phyloP scores from a whole-genome alignment of 495 filamentous ascomycete species.

The Daldinia decipiens region DNA sequence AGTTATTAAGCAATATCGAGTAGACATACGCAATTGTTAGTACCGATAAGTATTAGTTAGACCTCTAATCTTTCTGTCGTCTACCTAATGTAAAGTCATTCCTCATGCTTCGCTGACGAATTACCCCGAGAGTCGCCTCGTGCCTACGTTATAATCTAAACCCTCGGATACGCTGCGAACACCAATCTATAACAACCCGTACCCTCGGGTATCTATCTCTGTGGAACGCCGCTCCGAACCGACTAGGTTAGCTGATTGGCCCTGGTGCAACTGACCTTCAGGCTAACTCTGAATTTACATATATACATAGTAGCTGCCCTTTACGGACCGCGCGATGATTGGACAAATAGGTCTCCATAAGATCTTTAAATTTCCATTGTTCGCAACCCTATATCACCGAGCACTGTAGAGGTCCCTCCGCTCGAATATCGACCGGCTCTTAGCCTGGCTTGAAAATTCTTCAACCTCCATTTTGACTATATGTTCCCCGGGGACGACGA shows the following conservation, averaged over 20 bases:
- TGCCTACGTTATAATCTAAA: neutral
- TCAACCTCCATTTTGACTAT: conserved; percentile 91
- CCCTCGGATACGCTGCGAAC: neutral
- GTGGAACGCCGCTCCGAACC: neutral
- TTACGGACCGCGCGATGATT: neutral
- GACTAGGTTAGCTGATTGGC: neutral
- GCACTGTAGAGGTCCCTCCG: conserved; percentile 33
- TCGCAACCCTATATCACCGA: conserved; percentile 10
- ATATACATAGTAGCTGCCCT: no score
- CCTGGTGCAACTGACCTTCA: neutral
- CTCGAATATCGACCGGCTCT: conserved; percentile 39
- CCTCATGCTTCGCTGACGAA: neutral
- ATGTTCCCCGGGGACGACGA: conserved; percentile 87
- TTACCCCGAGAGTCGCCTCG: neutral
- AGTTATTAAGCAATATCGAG: neutral
- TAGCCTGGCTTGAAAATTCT: conserved; percentile 66
- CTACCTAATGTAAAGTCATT: neutral
- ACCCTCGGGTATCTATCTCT: conserved; percentile 8
- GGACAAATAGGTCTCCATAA: neutral
- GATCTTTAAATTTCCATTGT: neutral
- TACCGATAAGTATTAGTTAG: neutral
- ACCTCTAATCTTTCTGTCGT: neutral
- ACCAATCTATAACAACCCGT: neutral
- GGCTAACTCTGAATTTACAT: neutral
- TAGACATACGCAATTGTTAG: neutral